Percentiles rank a stretch among this genome's conserved stretches.
Conservation (phyloP, 139 green algal species). For the Closterium sp. region DNA sequence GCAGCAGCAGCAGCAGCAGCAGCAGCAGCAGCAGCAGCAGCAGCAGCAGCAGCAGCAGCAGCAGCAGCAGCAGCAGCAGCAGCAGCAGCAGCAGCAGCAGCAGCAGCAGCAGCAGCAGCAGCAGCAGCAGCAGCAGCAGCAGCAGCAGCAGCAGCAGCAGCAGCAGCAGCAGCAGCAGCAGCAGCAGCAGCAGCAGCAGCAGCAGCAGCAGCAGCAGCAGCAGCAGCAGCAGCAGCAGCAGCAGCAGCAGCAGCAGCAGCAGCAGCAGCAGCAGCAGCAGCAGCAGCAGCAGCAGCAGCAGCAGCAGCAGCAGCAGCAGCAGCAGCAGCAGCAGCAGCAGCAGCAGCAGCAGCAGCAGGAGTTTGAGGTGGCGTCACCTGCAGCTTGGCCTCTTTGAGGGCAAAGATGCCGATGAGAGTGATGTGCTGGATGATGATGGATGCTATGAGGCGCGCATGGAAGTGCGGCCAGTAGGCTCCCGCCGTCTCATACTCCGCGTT, state of each 20-base stretch:
- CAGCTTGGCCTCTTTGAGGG: background rate
- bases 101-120: background rate
- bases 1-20: background rate
- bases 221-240: background rate
- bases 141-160: background rate
- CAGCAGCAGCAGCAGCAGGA: background rate
- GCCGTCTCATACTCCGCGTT: constrained; percentile 33
- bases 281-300: background rate
- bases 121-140: background rate
- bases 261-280: background rate
- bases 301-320: background rate
- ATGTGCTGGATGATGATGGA: background rate
- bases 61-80: background rate
- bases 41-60: background rate
- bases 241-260: background rate
- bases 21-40: background rate
- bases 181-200: background rate
- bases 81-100: background rate
- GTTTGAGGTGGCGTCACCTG: background rate
- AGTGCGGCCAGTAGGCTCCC: constrained; percentile 28
- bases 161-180: background rate
- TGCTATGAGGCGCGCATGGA: background rate
- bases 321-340: background rate
- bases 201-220: background rate
- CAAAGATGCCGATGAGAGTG: background rate